Evolutionary conservation across 2,329 filamentous ascomycete genomes (phyloP).

Genomic region (Fusarium dlaminii): DNA sequence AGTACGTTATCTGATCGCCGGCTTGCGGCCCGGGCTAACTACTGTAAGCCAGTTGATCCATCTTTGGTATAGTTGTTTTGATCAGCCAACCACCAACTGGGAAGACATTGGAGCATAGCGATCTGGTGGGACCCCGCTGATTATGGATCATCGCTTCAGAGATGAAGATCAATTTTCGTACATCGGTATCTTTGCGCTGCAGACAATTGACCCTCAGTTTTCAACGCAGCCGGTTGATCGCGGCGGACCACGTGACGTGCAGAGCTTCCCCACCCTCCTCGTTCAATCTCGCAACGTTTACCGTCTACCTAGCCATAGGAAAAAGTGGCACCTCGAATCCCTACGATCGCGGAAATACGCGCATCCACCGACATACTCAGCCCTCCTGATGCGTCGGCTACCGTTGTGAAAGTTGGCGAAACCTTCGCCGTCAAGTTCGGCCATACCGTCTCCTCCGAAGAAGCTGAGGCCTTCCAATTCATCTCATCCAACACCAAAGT

Average conservation of each 20-base stretch:
- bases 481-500: not conserved
- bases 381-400: not conserved
- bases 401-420: not conserved
- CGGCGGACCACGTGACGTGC: not conserved
- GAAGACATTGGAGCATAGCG: rapidly evolving
- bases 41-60: not conserved
- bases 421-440: rapidly evolving
- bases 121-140: not conserved
- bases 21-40: not conserved
- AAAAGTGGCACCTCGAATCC: rapidly evolving
- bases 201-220: no score
- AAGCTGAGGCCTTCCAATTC: not conserved
- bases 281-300: rapidly evolving
- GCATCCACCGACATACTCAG: not conserved
- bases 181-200: not conserved
- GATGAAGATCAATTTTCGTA: rapidly evolving
- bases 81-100: not conserved
- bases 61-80: rapidly evolving
- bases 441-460: not conserved
- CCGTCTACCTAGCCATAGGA: not conserved
- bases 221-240: not conserved
- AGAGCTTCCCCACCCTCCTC: not conserved
- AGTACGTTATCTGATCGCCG: not conserved
- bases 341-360: not conserved
- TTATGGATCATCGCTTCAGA: not conserved